Evolutionary conservation across 2,329 filamentous ascomycete species (phyloP).

Genomic region (Tolypocladium amazonense): DNA sequence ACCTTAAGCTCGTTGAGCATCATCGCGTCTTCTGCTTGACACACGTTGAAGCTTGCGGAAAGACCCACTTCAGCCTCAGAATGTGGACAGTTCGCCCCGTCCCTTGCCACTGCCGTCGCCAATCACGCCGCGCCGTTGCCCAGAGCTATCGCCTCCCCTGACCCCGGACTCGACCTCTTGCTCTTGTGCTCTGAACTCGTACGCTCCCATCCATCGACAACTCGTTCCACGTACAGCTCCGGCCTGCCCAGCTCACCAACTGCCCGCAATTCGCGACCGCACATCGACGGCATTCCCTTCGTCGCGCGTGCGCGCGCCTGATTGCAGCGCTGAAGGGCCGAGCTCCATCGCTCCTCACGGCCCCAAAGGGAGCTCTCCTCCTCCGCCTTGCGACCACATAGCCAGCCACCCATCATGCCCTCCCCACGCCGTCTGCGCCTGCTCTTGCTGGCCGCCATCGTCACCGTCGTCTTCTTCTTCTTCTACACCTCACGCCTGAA

Average conservation of each 20-base stretch:
- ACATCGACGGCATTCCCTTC: not conserved
- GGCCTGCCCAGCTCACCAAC: not conserved
- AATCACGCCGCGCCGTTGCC: not conserved
- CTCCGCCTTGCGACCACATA: not conserved
- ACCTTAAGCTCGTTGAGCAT: no score
- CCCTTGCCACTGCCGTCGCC: not conserved
- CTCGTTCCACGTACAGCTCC: not conserved
- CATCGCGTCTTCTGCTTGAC: not conserved
- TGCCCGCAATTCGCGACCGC: not conserved
- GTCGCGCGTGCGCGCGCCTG: not conserved
- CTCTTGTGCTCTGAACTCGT: no score
- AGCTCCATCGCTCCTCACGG: not conserved
- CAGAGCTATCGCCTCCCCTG: not conserved
- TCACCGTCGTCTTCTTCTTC: conserved; percentile 55
- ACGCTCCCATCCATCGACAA: not conserved
- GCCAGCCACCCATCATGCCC: conserved; percentile 39
- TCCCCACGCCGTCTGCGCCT: conserved; percentile 60
- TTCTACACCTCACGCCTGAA: conserved; percentile 60
- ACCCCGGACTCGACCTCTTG: no score
- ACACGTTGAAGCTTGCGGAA: not conserved
- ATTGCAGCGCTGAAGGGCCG: not conserved
- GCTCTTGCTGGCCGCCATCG: conserved; percentile 52
- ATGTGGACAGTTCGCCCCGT: not conserved
- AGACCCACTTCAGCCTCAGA: not conserved
- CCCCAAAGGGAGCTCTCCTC: not conserved